These are phyloP conservation scores for Penicillium flavigenum DNA, from an alignment of 495 filamentous ascomycete species.

Conservation along the genomic window DNA sequence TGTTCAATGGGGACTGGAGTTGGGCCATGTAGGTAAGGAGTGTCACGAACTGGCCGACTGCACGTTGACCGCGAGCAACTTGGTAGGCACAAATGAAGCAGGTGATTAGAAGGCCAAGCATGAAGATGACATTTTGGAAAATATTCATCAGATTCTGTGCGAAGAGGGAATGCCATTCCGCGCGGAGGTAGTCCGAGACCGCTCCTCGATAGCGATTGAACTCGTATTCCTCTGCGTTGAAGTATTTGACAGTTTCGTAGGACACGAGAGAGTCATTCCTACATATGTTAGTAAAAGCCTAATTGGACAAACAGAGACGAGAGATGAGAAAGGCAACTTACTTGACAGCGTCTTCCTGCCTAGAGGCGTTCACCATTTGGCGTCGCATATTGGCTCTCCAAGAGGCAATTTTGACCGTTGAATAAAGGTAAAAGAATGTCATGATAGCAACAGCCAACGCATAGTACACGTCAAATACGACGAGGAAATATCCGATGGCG, in stretches of 20 bases:
- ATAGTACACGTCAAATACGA: slow-evolving; percentile 72
- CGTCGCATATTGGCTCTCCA: slow-evolving; percentile 73
- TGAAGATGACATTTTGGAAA: slow-evolving; percentile 77
- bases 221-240: slow-evolving; percentile 82
- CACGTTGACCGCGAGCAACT: slow-evolving; percentile 59
- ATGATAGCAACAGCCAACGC: slow-evolving; percentile 73
- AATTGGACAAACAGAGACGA: not conserved
- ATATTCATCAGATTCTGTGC: slow-evolving; percentile 80
- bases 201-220: slow-evolving; percentile 71
- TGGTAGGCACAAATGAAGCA: slow-evolving; percentile 76
- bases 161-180: slow-evolving; percentile 70
- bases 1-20: slow-evolving; percentile 76
- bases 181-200: slow-evolving; percentile 66
- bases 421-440: slow-evolving; percentile 76
- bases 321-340: not conserved
- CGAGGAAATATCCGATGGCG: slow-evolving; percentile 72
- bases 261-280: slow-evolving; percentile 79
- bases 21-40: slow-evolving; percentile 77
- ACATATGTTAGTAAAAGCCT: not conserved
- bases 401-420: slow-evolving; percentile 79
- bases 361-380: slow-evolving; percentile 75
- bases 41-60: slow-evolving; percentile 66
- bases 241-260: slow-evolving; percentile 91
- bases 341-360: slow-evolving; percentile 83
- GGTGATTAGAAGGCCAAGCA: slow-evolving; percentile 66